phyloP scores from a whole-genome alignment of 2,329 filamentous ascomycete species.

The Epichloe sylvatica region DNA sequence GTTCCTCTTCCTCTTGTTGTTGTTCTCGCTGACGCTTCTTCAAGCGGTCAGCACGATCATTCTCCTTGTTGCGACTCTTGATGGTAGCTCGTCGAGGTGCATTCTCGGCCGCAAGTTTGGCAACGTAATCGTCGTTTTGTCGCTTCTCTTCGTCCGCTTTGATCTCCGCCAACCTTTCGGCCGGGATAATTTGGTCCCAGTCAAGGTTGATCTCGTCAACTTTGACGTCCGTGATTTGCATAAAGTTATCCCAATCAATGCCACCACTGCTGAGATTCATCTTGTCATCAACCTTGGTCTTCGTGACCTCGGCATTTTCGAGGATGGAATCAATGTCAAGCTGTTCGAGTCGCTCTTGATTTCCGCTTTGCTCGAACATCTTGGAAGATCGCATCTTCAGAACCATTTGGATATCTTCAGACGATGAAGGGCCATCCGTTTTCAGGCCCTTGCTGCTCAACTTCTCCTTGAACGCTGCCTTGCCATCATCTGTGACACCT shows the following conservation, averaged over 20 bases:
- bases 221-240: slow-evolving; percentile 97
- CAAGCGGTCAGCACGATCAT: slow-evolving; percentile 50
- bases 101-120: slow-evolving; percentile 69
- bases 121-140: slow-evolving; percentile 69
- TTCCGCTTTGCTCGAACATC: slow-evolving; percentile 95
- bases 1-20: slow-evolving; percentile 57
- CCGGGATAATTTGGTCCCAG: slow-evolving; percentile 97
- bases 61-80: slow-evolving; percentile 42
- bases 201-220: slow-evolving; percentile 67
- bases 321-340: slow-evolving; percentile 95
- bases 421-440: slow-evolving; percentile 72
- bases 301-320: slow-evolving; percentile 91
- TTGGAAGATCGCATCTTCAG: slow-evolving; percentile 97
- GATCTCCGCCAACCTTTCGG: slow-evolving; percentile 77
- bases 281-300: slow-evolving; percentile 87
- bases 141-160: slow-evolving; percentile 80
- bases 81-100: slow-evolving; percentile 62
- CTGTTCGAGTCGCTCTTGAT: slow-evolving; percentile 92
- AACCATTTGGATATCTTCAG: slow-evolving; percentile 90
- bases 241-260: slow-evolving; percentile 77
- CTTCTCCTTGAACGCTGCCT: slow-evolving; percentile 61
- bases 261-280: slow-evolving; percentile 83
- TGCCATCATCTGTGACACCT: slow-evolving; percentile 89
- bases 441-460: slow-evolving; percentile 63
- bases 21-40: slow-evolving; percentile 54